Evolutionary conservation across 208 protist species (phyloP).

Genomic region (Crithidia mellificae): DNA sequence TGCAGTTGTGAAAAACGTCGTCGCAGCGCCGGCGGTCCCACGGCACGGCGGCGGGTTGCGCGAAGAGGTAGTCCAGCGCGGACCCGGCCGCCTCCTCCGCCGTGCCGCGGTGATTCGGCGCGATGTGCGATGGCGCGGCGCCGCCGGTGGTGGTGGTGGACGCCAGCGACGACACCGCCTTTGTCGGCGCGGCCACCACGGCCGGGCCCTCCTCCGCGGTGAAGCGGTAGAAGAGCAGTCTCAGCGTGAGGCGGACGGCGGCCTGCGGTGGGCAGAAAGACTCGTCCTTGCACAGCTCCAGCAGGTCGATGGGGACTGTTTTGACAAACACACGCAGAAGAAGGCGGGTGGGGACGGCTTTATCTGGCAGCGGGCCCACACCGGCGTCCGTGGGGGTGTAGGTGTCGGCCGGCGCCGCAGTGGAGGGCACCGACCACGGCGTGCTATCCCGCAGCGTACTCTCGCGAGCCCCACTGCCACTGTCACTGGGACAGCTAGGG

Average conservation of each 20-base stretch:
- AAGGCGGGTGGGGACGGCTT: slow-evolving; percentile 12
- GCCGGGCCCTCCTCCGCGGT: slow-evolving; percentile 24
- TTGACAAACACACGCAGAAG: slow-evolving; percentile 64
- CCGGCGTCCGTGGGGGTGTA: neutral
- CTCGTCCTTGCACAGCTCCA: slow-evolving; percentile 37
- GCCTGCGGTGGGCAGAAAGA: slow-evolving; percentile 39
- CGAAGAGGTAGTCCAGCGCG: slow-evolving; percentile 18
- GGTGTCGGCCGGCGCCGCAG: neutral
- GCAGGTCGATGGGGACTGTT: slow-evolving; percentile 54
- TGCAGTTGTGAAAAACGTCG: slow-evolving; percentile 18
- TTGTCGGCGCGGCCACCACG: neutral
- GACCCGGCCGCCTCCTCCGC: slow-evolving; percentile 13
- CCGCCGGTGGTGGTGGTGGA: neutral
- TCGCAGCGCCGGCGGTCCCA: slow-evolving; percentile 30
- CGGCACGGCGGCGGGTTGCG: slow-evolving; percentile 21
- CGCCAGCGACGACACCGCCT: neutral
- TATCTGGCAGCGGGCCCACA: slow-evolving; percentile 1
- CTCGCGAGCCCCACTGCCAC: neutral
- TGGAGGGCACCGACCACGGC: slow-evolving; percentile 18
- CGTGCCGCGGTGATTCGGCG: slow-evolving; percentile 7
- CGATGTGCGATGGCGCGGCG: slow-evolving; percentile 4
- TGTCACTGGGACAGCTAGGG: too few species aligned
- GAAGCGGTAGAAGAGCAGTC: slow-evolving; percentile 41
- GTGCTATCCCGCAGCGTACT: slow-evolving; percentile 21
- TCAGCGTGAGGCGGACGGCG: slow-evolving; percentile 49